These are phyloP conservation scores for Cenchrus americanus DNA, from an alignment of 176 grass and related monocot species.

Conservation along the genomic window DNA sequence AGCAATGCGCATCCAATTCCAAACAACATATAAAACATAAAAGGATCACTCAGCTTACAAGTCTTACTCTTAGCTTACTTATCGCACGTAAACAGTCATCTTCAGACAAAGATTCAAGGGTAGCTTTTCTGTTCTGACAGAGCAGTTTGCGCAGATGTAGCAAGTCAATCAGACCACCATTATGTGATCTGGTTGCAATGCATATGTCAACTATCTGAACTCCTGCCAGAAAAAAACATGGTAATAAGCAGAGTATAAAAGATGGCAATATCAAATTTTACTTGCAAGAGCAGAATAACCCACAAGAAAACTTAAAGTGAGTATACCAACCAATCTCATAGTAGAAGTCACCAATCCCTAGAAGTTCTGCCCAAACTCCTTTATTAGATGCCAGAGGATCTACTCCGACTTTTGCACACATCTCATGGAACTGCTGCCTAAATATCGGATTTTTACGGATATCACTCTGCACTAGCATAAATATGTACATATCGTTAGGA, in stretches of 20 bases:
- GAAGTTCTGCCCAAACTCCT: conserved; percentile 95
- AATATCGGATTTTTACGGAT: conserved; percentile 94
- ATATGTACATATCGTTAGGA: conserved; percentile 11
- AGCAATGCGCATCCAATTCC: neutral
- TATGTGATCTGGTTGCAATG: conserved; percentile 84
- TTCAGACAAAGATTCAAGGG: conserved; percentile 70
- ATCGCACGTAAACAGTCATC: conserved; percentile 98
- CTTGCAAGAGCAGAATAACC: conserved; percentile 1
- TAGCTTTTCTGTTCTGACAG: conserved; percentile 72
- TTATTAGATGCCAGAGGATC: conserved; percentile 95
- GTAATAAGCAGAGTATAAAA: conserved; percentile 3
- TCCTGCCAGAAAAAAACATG: conserved; percentile 50
- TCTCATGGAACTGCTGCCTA: conserved; percentile 98
- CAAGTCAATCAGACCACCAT: conserved; percentile 92
- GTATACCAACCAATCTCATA: conserved; percentile 83
- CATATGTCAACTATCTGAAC: conserved; percentile 98
- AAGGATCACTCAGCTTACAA: conserved; percentile 9
- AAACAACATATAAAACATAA: conserved; percentile 20
- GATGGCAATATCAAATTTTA: conserved; percentile 32
- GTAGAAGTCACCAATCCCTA: conserved; percentile 98
- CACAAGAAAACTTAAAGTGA: neutral
- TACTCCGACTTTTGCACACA: conserved; percentile 98
- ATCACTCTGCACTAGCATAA: conserved; percentile 74
- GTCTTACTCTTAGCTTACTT: conserved; percentile 88
- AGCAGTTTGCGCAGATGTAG: conserved; percentile 80